phyloP scores from a whole-genome alignment of 2,329 filamentous ascomycete species.

The Trichoderma polysporum region DNA sequence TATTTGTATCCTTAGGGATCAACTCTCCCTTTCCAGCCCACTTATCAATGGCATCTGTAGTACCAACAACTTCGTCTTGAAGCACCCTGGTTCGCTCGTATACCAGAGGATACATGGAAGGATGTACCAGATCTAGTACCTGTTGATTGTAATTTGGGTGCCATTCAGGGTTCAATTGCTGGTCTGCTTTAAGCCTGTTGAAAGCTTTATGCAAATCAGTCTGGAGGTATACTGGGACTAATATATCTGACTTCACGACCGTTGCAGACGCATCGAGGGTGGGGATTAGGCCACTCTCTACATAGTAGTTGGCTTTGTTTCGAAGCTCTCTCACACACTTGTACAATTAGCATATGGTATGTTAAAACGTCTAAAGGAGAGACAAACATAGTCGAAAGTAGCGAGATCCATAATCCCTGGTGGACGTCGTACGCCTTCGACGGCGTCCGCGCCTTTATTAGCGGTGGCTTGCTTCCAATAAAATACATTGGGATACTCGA shows the following conservation, averaged over 20 bases:
- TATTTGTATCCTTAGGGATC: neutral
- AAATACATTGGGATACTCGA: neutral
- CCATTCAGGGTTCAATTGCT: neutral
- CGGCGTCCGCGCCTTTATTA: neutral
- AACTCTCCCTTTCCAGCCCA: slow-evolving; percentile 30
- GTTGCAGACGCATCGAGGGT: neutral
- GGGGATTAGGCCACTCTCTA: neutral
- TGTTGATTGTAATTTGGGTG: neutral
- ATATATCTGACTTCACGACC: neutral
- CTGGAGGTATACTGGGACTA: neutral
- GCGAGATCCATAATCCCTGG: neutral
- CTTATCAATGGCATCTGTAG: slow-evolving; percentile 28
- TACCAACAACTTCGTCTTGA: slow-evolving; percentile 26
- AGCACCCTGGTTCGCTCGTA: slow-evolving; percentile 13
- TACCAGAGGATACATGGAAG: slow-evolving; percentile 19
- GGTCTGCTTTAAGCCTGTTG: neutral
- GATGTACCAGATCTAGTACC: slow-evolving; percentile 50
- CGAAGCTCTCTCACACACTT: neutral
- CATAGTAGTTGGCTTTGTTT: neutral
- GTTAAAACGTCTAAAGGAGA: neutral
- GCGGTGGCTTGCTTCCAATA: neutral
- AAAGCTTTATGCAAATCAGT: neutral
- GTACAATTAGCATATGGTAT: neutral
- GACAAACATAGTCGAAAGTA: neutral
- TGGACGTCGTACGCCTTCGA: neutral